Percentiles rank a stretch among this genome's conserved stretches.
These are phyloP conservation scores for Davidsoniella eucalypti DNA, from an alignment of 2,329 filamentous ascomycete species.

Conservation along the genomic window DNA sequence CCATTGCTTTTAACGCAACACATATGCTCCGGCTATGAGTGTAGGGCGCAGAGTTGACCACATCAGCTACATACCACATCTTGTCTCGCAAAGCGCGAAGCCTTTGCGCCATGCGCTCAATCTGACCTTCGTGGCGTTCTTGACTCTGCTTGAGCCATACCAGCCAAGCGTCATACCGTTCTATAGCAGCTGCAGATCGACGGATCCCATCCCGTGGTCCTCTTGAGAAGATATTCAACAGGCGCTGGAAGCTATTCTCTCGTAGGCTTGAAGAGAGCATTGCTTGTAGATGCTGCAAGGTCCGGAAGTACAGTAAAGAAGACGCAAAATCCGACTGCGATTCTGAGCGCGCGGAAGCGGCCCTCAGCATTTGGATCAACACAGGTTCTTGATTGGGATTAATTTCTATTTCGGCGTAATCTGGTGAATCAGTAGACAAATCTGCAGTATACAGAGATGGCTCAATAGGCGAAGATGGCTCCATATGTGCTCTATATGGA, in stretches of 20 bases:
- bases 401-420: slow-evolving; percentile 10
- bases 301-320: slow-evolving; percentile 73
- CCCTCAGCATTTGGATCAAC: slow-evolving; percentile 56
- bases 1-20: slow-evolving; percentile 82
- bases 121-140: slow-evolving; percentile 56
- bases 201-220: slow-evolving; percentile 54
- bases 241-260: slow-evolving; percentile 51
- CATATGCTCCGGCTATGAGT: slow-evolving; percentile 77
- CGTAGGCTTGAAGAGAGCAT: slow-evolving; percentile 44
- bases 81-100: slow-evolving; percentile 72
- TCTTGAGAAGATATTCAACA: slow-evolving; percentile 58
- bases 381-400: slow-evolving; percentile 26
- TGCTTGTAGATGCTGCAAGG: slow-evolving; percentile 54
- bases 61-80: slow-evolving; percentile 97
- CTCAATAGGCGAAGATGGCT: background rate
- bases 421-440: no score
- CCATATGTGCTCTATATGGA: slow-evolving; percentile 30
- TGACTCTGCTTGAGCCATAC: slow-evolving; percentile 72
- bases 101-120: slow-evolving; percentile 58
- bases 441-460: background rate
- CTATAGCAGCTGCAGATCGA: slow-evolving; percentile 53
- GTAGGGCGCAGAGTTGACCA: slow-evolving; percentile 76
- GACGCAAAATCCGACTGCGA: slow-evolving; percentile 69
- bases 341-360: slow-evolving; percentile 60
- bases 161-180: slow-evolving; percentile 67